phyloP scores from a whole-genome alignment of 352 stramenopile species.

The Globisporangium cederbergense region DNA sequence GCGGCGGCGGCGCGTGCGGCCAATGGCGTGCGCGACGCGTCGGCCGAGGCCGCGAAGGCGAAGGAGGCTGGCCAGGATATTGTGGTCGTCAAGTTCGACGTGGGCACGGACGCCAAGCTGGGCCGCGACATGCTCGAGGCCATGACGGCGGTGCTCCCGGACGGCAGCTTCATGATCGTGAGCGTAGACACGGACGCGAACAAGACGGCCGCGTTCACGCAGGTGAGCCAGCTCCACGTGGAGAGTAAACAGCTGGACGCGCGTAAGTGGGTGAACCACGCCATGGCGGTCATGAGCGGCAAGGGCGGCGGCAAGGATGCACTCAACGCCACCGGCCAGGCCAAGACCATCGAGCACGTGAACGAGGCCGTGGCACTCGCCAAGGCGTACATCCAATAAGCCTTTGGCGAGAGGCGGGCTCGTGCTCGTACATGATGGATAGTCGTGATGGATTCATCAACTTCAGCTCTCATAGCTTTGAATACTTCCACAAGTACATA shows the following conservation, averaged over 20 bases:
- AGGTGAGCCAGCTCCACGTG: slow-evolving; percentile 83
- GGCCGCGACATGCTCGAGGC: slow-evolving; percentile 94
- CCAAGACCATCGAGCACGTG: slow-evolving; percentile 71
- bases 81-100: slow-evolving; percentile 90
- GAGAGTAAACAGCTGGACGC: slow-evolving; percentile 79
- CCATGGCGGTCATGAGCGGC: slow-evolving; percentile 90
- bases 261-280: slow-evolving; percentile 92
- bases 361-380: slow-evolving; percentile 65
- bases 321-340: slow-evolving; percentile 70
- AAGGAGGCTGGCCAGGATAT: slow-evolving; percentile 61
- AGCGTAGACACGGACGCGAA: slow-evolving; percentile 88
- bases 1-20: slow-evolving; percentile 59
- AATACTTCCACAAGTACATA: too few species aligned
- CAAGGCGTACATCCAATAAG: slow-evolving; percentile 50
- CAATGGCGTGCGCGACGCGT: slow-evolving; percentile 65
- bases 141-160: slow-evolving; percentile 70
- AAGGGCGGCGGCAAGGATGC: slow-evolving; percentile 94
- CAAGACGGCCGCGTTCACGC: slow-evolving; percentile 93
- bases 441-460: too few species aligned
- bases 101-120: slow-evolving; percentile 93
- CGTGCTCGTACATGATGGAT: too few species aligned
- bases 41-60: slow-evolving; percentile 47
- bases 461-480: too few species aligned
- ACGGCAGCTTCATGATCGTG: slow-evolving; percentile 92
- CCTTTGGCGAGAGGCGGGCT: neutral